Conservation (phyloP, 2,329 filamentous ascomycete genomes). For the Nannizziopsis arthrosporioides region DNA sequence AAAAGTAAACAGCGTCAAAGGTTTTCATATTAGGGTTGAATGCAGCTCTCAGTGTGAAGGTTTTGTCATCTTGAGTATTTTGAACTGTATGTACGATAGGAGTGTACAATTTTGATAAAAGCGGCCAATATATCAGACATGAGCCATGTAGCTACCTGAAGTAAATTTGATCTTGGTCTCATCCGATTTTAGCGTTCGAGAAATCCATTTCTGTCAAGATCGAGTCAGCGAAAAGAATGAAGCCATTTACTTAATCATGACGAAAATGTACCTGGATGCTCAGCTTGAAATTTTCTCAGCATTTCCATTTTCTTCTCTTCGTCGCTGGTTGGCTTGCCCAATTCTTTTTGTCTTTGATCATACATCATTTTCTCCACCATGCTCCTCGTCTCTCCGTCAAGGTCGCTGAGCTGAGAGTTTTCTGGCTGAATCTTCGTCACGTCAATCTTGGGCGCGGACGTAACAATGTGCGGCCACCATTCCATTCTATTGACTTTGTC, state of each 20-base stretch:
- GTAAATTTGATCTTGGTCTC: conserved; percentile 11
- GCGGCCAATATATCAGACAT: no score
- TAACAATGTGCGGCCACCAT: conserved; percentile 95
- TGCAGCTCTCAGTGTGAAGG: no score
- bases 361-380: conserved; percentile 99
- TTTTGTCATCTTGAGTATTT: no score
- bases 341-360: conserved; percentile 94
- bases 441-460: conserved; percentile 78
- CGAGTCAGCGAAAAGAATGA: conserved; percentile 11
- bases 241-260: not conserved
- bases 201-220: conserved; percentile 51
- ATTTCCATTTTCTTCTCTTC: conserved; percentile 93
- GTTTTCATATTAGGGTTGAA: no score
- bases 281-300: conserved; percentile 78
- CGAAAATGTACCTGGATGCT: conserved; percentile 48
- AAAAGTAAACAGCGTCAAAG: not conserved
- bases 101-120: no score
- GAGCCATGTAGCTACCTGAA: no score
- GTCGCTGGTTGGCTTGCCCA: conserved; percentile 76
- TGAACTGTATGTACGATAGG: no score
- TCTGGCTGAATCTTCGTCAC: conserved; percentile 90
- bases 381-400: conserved; percentile 84
- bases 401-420: conserved; percentile 77
- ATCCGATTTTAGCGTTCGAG: conserved; percentile 51
- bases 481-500: conserved; percentile 96